Evolutionary conservation across 192 early-diverging fungal species (phyloP), one percentile per base, ranked within the genome.

Genomic region (Podila minutissima): DNA sequence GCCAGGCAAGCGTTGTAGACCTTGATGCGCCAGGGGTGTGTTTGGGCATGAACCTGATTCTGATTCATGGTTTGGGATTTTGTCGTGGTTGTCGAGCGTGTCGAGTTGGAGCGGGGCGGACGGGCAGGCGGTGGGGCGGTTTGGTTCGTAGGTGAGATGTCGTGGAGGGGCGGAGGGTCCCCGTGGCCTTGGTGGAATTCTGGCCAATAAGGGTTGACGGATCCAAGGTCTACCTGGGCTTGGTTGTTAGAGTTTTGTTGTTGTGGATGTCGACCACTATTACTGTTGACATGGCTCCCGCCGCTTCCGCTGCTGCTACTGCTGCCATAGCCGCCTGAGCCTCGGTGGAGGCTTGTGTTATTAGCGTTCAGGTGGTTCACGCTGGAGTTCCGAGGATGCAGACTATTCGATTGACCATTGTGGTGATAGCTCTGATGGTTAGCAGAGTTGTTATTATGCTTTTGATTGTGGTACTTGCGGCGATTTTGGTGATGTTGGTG

Each of bases 1-100:
- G 81, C 73, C 17, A 83, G 67, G 64, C 84, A 85, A 0, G 84
- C 84, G 13, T 76, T 85, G 53, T 82, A 83, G 37, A 85, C 82
- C 59, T 85, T 85, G 28, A 85, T 82, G 22, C 84, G 67, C 74
- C 77, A 81, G 26, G 77, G 77, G 35, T 81, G 77, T 4, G 77
- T 73, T 46, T 73, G 77, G 1, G 77, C 77, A 35, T 81, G 77
- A 26, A 69, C 71, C 33, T 81, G 77, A 37, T 81, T 81, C 63
- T 81, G 77, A 35, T 81, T 81, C 32, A 81, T 48, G 1, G 29
- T 32, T 17, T 72, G 59, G 6, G 74, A 4, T 12, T 29, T 55
- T n/a, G 49, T 22, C 11, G 9, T 10, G 4, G 66, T 19, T 24
- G 22, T 12, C 1, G 50, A 48, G 41, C 70, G 50, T 26, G 19